A percentile compares a stretch with the other conserved stretches of the same genome.
Conservation (phyloP, 2,329 filamentous ascomycete genomes). For the Exophiala sp. region DNA sequence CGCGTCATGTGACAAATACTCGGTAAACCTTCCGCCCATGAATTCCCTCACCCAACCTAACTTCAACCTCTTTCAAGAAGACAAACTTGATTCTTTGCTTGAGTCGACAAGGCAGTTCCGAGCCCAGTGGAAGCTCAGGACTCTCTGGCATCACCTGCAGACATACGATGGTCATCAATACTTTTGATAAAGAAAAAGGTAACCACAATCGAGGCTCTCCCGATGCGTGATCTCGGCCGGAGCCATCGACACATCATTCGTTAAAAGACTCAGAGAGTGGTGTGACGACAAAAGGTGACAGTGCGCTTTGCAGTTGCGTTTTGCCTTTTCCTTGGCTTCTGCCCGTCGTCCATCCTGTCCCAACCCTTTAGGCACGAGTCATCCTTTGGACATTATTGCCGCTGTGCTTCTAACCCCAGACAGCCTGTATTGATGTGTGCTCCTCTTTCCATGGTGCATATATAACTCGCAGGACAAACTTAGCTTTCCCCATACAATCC, state of each 20-base stretch:
- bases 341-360: not conserved
- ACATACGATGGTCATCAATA: too few species aligned
- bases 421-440: not conserved
- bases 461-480: not conserved
- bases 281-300: too few species aligned
- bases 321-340: too few species aligned
- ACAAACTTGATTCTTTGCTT: too few species aligned
- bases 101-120: too few species aligned
- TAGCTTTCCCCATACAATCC: not conserved
- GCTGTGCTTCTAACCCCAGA: not conserved
- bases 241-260: not conserved
- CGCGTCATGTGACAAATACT: too few species aligned
- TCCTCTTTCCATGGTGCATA: not conserved
- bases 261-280: not conserved
- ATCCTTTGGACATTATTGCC: not conserved
- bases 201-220: not conserved
- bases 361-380: not conserved
- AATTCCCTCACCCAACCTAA: too few species aligned
- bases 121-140: too few species aligned
- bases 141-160: too few species aligned
- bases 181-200: not conserved
- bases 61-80: too few species aligned
- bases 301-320: too few species aligned
- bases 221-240: not conserved
- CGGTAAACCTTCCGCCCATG: too few species aligned